phyloP scores from a whole-genome alignment of 768 basidiomycete genomes.

The Atractiella rhizophila region DNA sequence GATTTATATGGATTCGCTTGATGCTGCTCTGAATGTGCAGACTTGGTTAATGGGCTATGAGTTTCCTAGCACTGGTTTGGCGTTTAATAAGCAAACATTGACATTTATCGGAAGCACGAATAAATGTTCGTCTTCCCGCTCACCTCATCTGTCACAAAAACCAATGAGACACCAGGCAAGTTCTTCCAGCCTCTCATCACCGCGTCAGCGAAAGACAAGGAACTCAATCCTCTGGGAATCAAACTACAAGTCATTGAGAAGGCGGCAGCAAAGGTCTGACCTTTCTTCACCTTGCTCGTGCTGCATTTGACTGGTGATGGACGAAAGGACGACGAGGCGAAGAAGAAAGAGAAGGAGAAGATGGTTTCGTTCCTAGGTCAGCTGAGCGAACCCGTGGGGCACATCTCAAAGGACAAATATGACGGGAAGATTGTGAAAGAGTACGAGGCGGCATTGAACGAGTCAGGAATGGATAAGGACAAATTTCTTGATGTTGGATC shows the following conservation, averaged over 20 bases:
- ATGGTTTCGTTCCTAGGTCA: too few species aligned
- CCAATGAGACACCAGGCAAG: too few species aligned
- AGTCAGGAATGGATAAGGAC: slow-evolving; percentile 28
- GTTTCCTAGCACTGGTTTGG: slow-evolving; percentile 33
- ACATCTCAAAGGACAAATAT: slow-evolving; percentile 55
- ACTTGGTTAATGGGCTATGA: slow-evolving; percentile 95
- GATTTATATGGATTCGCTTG: slow-evolving; percentile 7
- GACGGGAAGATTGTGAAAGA: slow-evolving; percentile 65
- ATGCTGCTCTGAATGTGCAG: slow-evolving; percentile 24
- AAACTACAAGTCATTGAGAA: not conserved
- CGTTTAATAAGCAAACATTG: too few species aligned
- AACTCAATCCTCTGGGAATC: too few species aligned
- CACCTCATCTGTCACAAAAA: too few species aligned
- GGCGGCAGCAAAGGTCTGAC: not conserved
- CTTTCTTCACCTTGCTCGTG: not conserved
- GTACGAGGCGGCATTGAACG: slow-evolving; percentile 31
- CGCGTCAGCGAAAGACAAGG: too few species aligned
- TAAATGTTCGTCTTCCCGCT: too few species aligned
- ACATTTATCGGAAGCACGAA: too few species aligned
- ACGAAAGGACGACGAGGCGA: too few species aligned
- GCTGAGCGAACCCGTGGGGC: slow-evolving; percentile 41
- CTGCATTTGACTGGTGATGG: too few species aligned
- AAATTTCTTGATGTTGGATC: slow-evolving; percentile 54
- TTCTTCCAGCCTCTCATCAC: too few species aligned
- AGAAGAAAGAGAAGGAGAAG: too few species aligned